Percentiles rank a stretch among this genome's conserved stretches.
Evolutionary conservation across 257 asterid species (phyloP).

Genomic region (Solanum chmielewskii): DNA sequence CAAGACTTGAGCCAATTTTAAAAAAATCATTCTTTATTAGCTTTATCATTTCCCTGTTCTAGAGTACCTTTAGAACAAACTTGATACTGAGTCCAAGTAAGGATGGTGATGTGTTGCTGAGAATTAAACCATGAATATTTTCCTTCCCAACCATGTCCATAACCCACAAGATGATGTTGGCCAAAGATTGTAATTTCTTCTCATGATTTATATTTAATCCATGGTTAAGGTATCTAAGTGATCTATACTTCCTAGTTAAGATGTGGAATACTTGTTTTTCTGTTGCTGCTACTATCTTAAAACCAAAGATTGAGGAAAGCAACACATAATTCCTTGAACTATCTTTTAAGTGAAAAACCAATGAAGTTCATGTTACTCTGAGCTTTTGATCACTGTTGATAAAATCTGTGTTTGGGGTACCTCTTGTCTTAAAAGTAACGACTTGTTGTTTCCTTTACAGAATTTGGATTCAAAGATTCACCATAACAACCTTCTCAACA

Average conservation of each 20-base stretch:
- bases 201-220: background rate
- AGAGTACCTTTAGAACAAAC: background rate
- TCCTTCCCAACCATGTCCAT: background rate
- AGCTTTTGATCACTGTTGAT: background rate
- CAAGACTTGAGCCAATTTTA: background rate
- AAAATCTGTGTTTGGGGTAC: background rate
- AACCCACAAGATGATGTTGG: background rate
- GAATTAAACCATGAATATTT: background rate
- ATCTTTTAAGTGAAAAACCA: background rate
- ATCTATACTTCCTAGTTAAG: background rate
- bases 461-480: slow-evolving; percentile 93
- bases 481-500: slow-evolving; percentile 89
- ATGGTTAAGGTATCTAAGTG: background rate
- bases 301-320: background rate
- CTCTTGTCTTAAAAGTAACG: background rate
- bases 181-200: background rate
- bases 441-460: slow-evolving; percentile 29
- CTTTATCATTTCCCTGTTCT: background rate
- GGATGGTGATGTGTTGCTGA: background rate
- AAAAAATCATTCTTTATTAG: background rate
- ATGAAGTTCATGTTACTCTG: background rate
- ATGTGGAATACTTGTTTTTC: background rate
- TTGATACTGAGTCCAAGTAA: background rate
- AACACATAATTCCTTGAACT: background rate
- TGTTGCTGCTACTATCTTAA: background rate